These are phyloP conservation scores for Lachnellula hyalina DNA, from an alignment of 2,329 filamentous ascomycete species.

Conservation along the genomic window DNA sequence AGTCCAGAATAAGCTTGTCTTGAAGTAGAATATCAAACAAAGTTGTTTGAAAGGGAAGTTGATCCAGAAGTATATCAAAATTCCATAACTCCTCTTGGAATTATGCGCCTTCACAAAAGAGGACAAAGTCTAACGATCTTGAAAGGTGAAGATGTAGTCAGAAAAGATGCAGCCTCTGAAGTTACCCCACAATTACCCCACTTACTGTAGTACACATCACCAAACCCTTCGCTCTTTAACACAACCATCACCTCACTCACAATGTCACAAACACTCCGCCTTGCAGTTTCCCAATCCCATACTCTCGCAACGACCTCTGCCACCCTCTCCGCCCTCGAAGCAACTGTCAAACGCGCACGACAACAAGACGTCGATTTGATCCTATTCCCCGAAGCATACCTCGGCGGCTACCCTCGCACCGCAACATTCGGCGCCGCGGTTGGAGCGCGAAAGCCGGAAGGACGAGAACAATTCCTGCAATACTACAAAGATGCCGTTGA, in stretches of 20 bases:
- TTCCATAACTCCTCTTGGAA: no score
- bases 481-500: constrained; percentile 80
- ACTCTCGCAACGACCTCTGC: constrained; percentile 41
- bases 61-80: no score
- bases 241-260: background rate
- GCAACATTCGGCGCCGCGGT: constrained; percentile 71
- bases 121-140: no score
- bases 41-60: no score
- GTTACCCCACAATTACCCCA: no score
- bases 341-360: constrained; percentile 60
- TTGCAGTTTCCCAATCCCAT: constrained; percentile 45
- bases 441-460: constrained; percentile 60
- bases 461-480: constrained; percentile 73
- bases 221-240: no score
- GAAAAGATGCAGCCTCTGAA: no score
- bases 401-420: constrained; percentile 86
- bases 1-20: no score
- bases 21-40: no score
- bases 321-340: constrained; percentile 63
- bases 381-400: constrained; percentile 86
- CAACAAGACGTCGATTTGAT: constrained; percentile 56
- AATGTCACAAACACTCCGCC: constrained; percentile 24
- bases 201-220: no score
- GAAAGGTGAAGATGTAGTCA: no score
- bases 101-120: no score